Percentiles rank a stretch among this genome's conserved stretches.
Evolutionary conservation across 768 basidiomycete species (phyloP).

Genomic region (Chiua virens): DNA sequence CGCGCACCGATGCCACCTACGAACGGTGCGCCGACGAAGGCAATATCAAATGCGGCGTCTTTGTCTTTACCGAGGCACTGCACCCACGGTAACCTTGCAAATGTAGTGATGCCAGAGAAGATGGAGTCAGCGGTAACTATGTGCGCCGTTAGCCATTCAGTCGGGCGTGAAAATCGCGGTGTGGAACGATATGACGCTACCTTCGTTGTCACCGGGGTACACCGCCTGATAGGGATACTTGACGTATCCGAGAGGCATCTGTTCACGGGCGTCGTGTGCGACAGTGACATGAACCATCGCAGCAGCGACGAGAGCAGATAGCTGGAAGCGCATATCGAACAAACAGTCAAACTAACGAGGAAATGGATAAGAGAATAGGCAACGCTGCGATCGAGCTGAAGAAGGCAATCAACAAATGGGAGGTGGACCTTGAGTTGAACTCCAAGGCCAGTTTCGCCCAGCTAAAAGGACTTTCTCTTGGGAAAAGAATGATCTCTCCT

Average conservation of each 20-base stretch:
- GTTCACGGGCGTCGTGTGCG: slow-evolving; percentile 43
- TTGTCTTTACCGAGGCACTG: slow-evolving; percentile 70
- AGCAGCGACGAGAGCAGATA: slow-evolving; percentile 25
- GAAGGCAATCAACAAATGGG: neutral
- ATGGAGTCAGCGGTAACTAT: slow-evolving; percentile 74
- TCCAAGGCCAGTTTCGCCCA: neutral
- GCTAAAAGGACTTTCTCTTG: slow-evolving; percentile 25
- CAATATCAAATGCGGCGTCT: slow-evolving; percentile 68
- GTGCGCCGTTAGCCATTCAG: neutral
- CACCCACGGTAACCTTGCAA: slow-evolving; percentile 84
- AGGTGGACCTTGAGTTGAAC: neutral
- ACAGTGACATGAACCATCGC: slow-evolving; percentile 27
- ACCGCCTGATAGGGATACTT: slow-evolving; percentile 62
- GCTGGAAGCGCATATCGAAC: slow-evolving; percentile 23
- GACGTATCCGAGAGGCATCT: slow-evolving; percentile 67
- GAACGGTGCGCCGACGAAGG: slow-evolving; percentile 79
- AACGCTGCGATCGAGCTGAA: neutral
- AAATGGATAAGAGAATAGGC: neutral
- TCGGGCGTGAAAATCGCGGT: neutral
- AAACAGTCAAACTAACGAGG: neutral
- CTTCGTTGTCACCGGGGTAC: slow-evolving; percentile 58
- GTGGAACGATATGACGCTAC: slow-evolving; percentile 27
- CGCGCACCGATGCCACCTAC: slow-evolving; percentile 38
- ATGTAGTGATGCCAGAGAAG: slow-evolving; percentile 83
- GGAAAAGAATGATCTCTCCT: slow-evolving; percentile 23